A percentile compares a stretch with the other conserved stretches of the same genome.
phyloP scores from a whole-genome alignment of 768 basidiomycete species.

The Lentinula boryana region DNA sequence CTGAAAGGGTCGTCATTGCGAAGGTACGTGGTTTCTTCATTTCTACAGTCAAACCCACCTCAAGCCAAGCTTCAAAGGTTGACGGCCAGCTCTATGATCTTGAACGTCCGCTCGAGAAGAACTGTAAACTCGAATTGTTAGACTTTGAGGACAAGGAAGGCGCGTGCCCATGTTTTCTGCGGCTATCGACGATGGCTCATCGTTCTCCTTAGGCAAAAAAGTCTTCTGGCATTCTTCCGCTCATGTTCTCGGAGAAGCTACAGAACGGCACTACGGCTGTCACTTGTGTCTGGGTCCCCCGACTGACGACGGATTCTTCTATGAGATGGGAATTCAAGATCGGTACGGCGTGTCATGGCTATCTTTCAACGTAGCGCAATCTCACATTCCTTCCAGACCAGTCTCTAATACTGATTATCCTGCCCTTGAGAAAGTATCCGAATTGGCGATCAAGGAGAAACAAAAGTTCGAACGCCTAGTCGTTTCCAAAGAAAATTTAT shows the following conservation, averaged over 20 bases:
- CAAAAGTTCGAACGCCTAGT: slow-evolving; percentile 95
- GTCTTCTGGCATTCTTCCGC: slow-evolving; percentile 99
- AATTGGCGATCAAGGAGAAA: slow-evolving; percentile 89
- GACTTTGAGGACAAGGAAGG: slow-evolving; percentile 94
- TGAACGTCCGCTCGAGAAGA: slow-evolving; percentile 86
- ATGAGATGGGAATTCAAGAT: slow-evolving; percentile 92
- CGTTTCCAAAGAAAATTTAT: slow-evolving; percentile 88
- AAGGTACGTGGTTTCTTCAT: slow-evolving; percentile 46
- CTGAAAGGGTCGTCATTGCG: slow-evolving; percentile 88
- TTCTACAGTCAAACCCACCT: background rate
- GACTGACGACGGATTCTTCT: slow-evolving; percentile 98
- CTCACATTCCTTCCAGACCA: slow-evolving; percentile 37
- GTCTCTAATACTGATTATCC: slow-evolving; percentile 83
- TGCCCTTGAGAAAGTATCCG: slow-evolving; percentile 81
- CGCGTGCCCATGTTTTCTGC: slow-evolving; percentile 13
- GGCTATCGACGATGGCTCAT: background rate
- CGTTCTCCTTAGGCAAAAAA: slow-evolving; percentile 61
- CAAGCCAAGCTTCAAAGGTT: slow-evolving; percentile 41
- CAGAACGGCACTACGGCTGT: slow-evolving; percentile 94
- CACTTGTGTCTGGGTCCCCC: slow-evolving; percentile 97
- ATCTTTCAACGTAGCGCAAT: background rate
- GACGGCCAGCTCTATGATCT: slow-evolving; percentile 90
- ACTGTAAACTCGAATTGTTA: slow-evolving; percentile 75
- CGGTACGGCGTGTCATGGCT: slow-evolving; percentile 35
- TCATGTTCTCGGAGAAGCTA: slow-evolving; percentile 94